These are phyloP conservation scores for Chaetomium strumarium DNA, from an alignment of 2,329 filamentous ascomycete species.

Conservation along the genomic window DNA sequence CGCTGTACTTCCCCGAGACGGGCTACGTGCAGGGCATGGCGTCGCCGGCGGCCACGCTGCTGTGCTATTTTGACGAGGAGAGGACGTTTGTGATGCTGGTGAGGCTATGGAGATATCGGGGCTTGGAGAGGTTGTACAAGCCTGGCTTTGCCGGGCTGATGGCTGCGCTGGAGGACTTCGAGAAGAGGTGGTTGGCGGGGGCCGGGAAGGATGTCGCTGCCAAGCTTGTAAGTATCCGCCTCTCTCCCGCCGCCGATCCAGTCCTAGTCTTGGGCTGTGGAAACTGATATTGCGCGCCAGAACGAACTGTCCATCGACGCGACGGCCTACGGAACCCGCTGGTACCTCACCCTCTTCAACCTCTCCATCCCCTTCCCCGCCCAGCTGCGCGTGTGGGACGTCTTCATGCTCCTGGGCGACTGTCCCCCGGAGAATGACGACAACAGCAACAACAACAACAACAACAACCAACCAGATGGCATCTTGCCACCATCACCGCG, in stretches of 20 bases:
- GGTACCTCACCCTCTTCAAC: conserved; percentile 98
- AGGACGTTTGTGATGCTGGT: conserved; percentile 92
- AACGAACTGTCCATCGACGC: conserved; percentile 73
- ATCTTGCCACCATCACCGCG: conserved; percentile 14
- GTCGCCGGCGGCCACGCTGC: conserved; percentile 79
- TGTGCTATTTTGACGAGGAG: conserved; percentile 97
- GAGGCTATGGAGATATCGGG: conserved; percentile 85
- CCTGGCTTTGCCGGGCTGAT: conserved; percentile 83
- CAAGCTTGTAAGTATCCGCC: conserved; percentile 60
- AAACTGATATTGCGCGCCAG: conserved; percentile 36
- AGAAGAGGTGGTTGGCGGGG: conserved; percentile 68
- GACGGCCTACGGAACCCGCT: conserved; percentile 91
- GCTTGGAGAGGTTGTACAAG: conserved; percentile 77
- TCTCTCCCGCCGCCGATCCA: not conserved
- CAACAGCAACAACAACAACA: not conserved
- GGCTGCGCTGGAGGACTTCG: conserved; percentile 78
- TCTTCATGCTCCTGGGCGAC: conserved; percentile 91
- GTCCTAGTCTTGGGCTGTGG: not conserved
- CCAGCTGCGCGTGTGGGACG: conserved; percentile 94
- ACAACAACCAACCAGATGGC: conserved; percentile 6
- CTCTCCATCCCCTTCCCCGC: conserved; percentile 91
- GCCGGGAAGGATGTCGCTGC: conserved; percentile 65
- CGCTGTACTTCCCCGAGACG: conserved; percentile 82
- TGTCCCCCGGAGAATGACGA: conserved; percentile 38
- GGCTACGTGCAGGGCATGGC: conserved; percentile 99